Conservation (phyloP, 192 early-diverging fungal species). For the Tieghemiomyces parasiticus region DNA sequence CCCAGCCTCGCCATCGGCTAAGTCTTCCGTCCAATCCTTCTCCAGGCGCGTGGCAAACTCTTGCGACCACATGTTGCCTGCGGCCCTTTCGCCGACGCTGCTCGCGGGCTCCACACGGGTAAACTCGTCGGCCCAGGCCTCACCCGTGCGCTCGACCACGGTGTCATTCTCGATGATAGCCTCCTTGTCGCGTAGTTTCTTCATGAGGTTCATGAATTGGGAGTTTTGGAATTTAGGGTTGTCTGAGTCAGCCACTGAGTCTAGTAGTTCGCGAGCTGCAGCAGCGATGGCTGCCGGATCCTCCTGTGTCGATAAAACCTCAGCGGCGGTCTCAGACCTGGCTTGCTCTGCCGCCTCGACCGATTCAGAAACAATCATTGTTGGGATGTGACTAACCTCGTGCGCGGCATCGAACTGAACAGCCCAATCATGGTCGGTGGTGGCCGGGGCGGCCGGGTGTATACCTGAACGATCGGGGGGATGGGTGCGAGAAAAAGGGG, state of each 20-base stretch:
- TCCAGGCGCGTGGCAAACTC: constrained; percentile 40
- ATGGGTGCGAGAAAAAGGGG: background rate
- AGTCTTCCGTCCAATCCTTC: constrained; percentile 42
- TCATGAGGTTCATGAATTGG: constrained; percentile 87
- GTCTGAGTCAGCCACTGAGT: constrained; percentile 49
- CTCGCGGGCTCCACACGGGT: constrained; percentile 21
- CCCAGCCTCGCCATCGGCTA: constrained; percentile 16
- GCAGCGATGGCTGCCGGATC: constrained; percentile 48
- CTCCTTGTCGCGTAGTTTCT: constrained; percentile 75
- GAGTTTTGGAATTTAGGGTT: constrained; percentile 93
- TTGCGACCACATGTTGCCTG: constrained; percentile 30
- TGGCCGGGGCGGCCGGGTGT: background rate
- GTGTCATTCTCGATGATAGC: constrained; percentile 80
- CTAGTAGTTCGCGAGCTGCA: constrained; percentile 63
- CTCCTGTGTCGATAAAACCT: constrained; percentile 30
- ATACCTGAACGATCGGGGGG: background rate
- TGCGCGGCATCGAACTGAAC: constrained; percentile 18
- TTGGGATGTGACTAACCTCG: constrained; percentile 18
- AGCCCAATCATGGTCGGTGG: constrained; percentile 13
- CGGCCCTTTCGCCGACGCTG: constrained; percentile 26
- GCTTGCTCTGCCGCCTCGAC: constrained; percentile 25
- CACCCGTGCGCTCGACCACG: constrained; percentile 38
- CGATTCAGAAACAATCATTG: constrained; percentile 24
- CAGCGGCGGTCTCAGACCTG: constrained; percentile 14
- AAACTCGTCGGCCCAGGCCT: constrained; percentile 23